These are phyloP conservation scores for Jamesozyma piceae DNA, from an alignment of 805 yeast genomes.

Conservation along the genomic window DNA sequence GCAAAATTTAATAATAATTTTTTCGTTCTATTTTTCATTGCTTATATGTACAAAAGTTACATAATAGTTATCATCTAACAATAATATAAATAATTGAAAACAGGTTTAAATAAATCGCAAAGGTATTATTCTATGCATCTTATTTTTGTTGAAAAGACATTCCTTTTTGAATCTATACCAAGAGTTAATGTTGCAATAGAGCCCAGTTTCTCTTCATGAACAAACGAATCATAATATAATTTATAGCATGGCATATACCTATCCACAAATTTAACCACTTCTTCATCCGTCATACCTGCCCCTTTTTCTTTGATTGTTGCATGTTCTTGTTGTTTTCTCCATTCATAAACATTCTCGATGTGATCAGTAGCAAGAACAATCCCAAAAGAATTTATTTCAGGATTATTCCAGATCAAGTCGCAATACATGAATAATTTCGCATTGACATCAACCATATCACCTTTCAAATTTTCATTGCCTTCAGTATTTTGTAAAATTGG, in stretches of 20 bases:
- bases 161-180: slow-evolving; percentile 22
- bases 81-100: too few species aligned
- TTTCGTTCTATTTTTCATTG: too few species aligned
- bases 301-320: slow-evolving; percentile 36
- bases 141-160: slow-evolving; percentile 13
- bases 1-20: too few species aligned
- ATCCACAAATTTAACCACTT: slow-evolving; percentile 61
- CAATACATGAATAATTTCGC: slow-evolving; percentile 41
- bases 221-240: slow-evolving; percentile 47
- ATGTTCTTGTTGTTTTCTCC: slow-evolving; percentile 62
- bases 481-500: slow-evolving; percentile 31
- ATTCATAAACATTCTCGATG: slow-evolving; percentile 54
- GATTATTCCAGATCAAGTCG: slow-evolving; percentile 30
- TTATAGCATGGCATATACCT: slow-evolving; percentile 83
- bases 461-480: slow-evolving; percentile 8
- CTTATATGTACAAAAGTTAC: too few species aligned
- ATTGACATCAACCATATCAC: slow-evolving; percentile 40
- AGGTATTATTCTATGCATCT: slow-evolving; percentile 10
- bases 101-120: too few species aligned
- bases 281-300: slow-evolving; percentile 67
- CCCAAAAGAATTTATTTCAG: slow-evolving; percentile 54
- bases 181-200: slow-evolving; percentile 26
- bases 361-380: slow-evolving; percentile 53
- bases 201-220: slow-evolving; percentile 25
- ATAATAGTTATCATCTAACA: too few species aligned